Evolutionary conservation across 192 early-diverging fungal species (phyloP), one percentile per base, ranked within the genome.

Genomic region (Coemansia nantahalensis): DNA sequence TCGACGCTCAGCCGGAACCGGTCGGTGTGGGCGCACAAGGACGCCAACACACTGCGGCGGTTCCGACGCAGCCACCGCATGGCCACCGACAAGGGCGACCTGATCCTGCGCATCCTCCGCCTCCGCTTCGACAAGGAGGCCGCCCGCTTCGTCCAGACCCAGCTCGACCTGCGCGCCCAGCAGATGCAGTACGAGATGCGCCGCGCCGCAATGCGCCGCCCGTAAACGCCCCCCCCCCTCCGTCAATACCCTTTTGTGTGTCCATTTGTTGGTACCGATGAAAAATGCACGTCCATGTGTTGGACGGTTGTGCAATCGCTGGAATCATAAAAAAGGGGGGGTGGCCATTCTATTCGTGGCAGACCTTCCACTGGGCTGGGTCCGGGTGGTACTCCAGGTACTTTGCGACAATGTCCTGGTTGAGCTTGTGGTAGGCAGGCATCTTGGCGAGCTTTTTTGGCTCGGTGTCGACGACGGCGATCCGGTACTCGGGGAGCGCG

Each of bases 391-490:
- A 19, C 23, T 61, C 10, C 46, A 71, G 51, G 36, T 78, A 86
- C 24, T 66, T 61, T 5, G 58, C 46, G 0, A 85, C 80, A 32
- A 90, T 85, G 8, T 40, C 41, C 32, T 70, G 72, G 58, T 86
- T 83, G 38, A 73, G 69, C 42, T 65, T 57, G 18, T 56, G 65
- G 48, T 86, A 83, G 30, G 39, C 42, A 10, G 80, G 79, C 4
- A 90, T 59, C 26, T 86, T 86, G 33, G 39, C 35, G 9, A 85
- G 59, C 37, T 75, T 67, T 48, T 90, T 92, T 10, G 85, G 80
- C 55, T 92, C 90, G 18, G 88, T 60, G 59, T 92, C 90, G 8
- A 92, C 69, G 21, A 85, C 57, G 5, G 62, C 76, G 30, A 88
- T 56, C 7, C 40, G 44, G 35, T 70, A 70, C 21, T 48, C 43